phyloP scores from a whole-genome alignment of 768 basidiomycete species.

The Panellus pusillus region DNA sequence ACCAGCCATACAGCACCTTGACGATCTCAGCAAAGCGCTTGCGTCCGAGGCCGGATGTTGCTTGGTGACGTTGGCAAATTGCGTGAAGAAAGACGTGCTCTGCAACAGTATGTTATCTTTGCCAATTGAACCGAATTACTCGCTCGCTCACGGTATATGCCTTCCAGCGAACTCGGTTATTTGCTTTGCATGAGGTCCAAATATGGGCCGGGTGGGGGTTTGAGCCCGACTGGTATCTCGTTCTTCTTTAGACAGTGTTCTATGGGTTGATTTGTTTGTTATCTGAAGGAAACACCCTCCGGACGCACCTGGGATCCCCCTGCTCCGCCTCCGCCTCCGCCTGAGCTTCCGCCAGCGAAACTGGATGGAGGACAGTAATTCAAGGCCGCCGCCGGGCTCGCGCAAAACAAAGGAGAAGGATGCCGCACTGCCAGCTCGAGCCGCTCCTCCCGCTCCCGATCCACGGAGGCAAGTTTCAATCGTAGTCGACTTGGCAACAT shows the following conservation, averaged over 20 bases:
- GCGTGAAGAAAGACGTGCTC: conserved; percentile 71
- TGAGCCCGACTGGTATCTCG: conserved; percentile 71
- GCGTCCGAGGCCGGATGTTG: conserved; percentile 79
- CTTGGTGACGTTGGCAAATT: conserved; percentile 82
- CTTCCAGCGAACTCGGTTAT: conserved; percentile 68
- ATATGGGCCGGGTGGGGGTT: conserved; percentile 84
- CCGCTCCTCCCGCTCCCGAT: conserved; percentile 29
- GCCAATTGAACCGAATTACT: background rate
- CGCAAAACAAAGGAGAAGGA: conserved; percentile 51
- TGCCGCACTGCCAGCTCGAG: conserved; percentile 29
- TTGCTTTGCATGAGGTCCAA: conserved; percentile 70
- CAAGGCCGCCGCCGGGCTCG: conserved; percentile 27
- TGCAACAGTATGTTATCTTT: conserved; percentile 66
- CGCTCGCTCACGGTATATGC: background rate
- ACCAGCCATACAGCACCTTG: conserved; percentile 58
- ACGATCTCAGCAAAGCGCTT: conserved; percentile 84
- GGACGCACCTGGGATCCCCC: conserved; percentile 41
- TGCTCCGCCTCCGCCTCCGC: conserved; percentile 35
- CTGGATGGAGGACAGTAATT: conserved; percentile 60
- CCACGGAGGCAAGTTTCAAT: conserved; percentile 44
- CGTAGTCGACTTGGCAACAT: conserved; percentile 73
- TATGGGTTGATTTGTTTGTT: background rate
- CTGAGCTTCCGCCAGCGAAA: conserved; percentile 44
- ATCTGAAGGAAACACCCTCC: conserved; percentile 47
- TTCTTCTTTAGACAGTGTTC: background rate